These are phyloP conservation scores for Heracleum sosnowskyi DNA, from an alignment of 129 eudicot species.

Conservation along the genomic window DNA sequence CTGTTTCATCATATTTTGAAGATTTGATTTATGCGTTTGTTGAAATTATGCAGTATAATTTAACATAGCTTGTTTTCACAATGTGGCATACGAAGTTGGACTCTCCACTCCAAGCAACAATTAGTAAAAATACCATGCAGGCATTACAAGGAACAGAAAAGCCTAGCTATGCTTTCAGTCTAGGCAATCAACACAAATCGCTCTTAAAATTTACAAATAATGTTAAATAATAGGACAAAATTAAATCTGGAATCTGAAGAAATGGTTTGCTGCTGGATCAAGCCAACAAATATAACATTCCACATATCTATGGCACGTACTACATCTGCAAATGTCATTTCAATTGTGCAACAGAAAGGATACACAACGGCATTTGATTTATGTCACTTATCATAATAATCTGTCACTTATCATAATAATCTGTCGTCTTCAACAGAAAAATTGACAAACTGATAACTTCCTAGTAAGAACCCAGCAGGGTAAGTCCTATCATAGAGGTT, in stretches of 20 bases:
- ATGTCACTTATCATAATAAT: background rate
- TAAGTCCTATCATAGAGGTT: background rate
- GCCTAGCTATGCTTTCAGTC: background rate
- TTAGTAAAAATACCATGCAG: background rate
- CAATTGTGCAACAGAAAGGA: background rate
- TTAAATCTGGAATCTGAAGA: background rate
- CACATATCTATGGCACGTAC: background rate
- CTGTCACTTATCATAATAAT: background rate
- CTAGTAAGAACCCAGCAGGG: background rate
- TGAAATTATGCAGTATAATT: background rate
- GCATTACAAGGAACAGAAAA: background rate
- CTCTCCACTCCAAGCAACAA: background rate
- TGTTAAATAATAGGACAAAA: no score
- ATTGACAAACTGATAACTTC: background rate
- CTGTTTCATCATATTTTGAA: background rate
- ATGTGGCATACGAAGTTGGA: background rate
- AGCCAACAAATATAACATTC: background rate
- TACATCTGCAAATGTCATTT: background rate
- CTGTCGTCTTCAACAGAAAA: background rate
- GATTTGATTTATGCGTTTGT: background rate
- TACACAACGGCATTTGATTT: background rate
- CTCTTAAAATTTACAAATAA: background rate
- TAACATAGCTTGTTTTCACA: background rate
- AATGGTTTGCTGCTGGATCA: background rate
- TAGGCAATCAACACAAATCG: no score